These are phyloP conservation scores for Trichoderma lentiforme DNA, from an alignment of 2,329 filamentous ascomycete genomes.

Conservation along the genomic window DNA sequence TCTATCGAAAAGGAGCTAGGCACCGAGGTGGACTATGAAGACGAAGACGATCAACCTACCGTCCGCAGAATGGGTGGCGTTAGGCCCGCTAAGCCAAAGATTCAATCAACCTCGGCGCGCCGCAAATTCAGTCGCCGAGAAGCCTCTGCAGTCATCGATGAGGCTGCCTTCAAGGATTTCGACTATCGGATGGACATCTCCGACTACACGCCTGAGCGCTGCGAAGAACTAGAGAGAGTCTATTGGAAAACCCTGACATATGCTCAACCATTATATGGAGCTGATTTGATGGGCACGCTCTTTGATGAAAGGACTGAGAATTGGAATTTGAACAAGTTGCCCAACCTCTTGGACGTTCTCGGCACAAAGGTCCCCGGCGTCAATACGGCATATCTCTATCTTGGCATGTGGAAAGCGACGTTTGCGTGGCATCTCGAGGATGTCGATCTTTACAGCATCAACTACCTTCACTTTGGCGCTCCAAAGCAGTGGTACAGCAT, in stretches of 20 bases:
- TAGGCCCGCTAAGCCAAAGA: constrained; percentile 54
- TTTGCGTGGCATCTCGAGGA: constrained; percentile 99
- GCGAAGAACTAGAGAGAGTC: constrained; percentile 86
- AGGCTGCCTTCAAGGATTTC: constrained; percentile 85
- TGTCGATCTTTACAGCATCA: constrained; percentile 98
- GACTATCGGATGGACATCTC: constrained; percentile 86
- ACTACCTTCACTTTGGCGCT: constrained; percentile 97
- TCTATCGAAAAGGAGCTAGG: constrained; percentile 50
- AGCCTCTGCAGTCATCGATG: constrained; percentile 75
- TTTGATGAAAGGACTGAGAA: constrained; percentile 80
- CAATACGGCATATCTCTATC: constrained; percentile 94
- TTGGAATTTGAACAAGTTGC: constrained; percentile 95
- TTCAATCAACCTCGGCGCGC: constrained; percentile 77
- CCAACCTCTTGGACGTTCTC: constrained; percentile 88
- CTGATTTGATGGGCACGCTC: constrained; percentile 91
- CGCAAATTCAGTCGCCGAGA: constrained; percentile 83
- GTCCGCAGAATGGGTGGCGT: constrained; percentile 49
- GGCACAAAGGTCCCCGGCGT: constrained; percentile 96
- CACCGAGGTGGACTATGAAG: constrained; percentile 42
- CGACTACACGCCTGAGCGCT: constrained; percentile 86
- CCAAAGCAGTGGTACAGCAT: constrained; percentile 99
- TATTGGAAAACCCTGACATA: constrained; percentile 99
- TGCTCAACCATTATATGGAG: constrained; percentile 90
- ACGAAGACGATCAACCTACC: constrained; percentile 38
- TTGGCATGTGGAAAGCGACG: constrained; percentile 99